These are phyloP conservation scores for Corinectria fuckeliana DNA, from an alignment of 2,329 filamentous ascomycete species.

Conservation along the genomic window DNA sequence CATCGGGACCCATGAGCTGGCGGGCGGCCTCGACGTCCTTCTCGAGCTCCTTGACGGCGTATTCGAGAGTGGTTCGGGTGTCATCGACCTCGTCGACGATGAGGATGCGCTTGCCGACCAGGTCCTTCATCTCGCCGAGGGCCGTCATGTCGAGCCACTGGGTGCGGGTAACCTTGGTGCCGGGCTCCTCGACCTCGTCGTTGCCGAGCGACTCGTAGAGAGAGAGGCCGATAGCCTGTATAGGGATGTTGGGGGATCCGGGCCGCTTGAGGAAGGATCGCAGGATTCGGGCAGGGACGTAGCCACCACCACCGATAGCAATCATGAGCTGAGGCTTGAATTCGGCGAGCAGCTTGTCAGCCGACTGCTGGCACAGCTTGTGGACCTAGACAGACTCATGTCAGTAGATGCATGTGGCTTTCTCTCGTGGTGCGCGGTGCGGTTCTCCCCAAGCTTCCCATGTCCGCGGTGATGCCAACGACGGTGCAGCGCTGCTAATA, in stretches of 20 bases:
- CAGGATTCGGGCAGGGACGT: conserved; percentile 95
- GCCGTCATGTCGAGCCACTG: conserved; percentile 96
- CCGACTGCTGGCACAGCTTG: conserved; percentile 92
- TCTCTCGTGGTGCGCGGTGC: background rate
- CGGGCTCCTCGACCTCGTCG: conserved; percentile 69
- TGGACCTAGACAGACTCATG: conserved; percentile 71
- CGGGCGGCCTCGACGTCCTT: conserved; percentile 90
- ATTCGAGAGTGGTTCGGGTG: conserved; percentile 91
- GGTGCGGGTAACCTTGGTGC: conserved; percentile 94
- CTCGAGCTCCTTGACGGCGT: conserved; percentile 89
- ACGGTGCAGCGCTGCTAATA: background rate
- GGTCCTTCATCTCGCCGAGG: conserved; percentile 71
- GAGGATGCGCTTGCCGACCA: conserved; percentile 39
- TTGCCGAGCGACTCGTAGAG: conserved; percentile 86
- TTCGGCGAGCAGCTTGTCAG: conserved; percentile 78
- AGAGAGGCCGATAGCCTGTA: conserved; percentile 97
- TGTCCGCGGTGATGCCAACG: background rate
- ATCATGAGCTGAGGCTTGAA: conserved; percentile 97
- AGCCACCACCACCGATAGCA: conserved; percentile 96
- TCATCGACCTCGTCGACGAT: conserved; percentile 78
- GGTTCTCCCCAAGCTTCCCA: background rate
- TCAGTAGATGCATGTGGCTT: conserved; percentile 20
- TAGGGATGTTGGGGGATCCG: conserved; percentile 91
- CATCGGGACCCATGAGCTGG: conserved; percentile 70
- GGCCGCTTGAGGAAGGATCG: conserved; percentile 95